These are phyloP conservation scores for Globisporangium camurandrum DNA, from an alignment of 352 stramenopile species.

Conservation along the genomic window DNA sequence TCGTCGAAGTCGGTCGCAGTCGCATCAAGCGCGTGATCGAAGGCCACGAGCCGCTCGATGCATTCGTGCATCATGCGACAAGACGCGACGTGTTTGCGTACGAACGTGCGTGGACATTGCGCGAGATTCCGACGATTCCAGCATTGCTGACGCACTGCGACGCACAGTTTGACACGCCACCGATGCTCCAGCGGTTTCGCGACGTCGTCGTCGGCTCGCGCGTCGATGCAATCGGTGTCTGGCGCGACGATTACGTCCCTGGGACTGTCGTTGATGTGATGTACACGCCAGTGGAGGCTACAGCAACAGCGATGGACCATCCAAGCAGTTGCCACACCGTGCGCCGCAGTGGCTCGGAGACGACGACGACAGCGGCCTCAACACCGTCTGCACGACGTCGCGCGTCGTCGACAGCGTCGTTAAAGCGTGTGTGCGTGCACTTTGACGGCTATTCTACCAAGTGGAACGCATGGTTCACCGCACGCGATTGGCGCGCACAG, in stretches of 20 bases:
- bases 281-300: background rate
- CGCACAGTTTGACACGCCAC: slow-evolving; percentile 6
- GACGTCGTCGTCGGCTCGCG: slow-evolving; percentile 50
- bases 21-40: slow-evolving; percentile 74
- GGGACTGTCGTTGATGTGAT: slow-evolving; percentile 51
- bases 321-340: no score
- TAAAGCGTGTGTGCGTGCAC: slow-evolving; percentile 41
- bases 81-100: slow-evolving; percentile 44
- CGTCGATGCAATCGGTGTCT: slow-evolving; percentile 41
- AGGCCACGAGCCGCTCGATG: slow-evolving; percentile 46
- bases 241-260: slow-evolving; percentile 54
- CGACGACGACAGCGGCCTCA: background rate
- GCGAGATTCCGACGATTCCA: slow-evolving; percentile 45
- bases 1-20: slow-evolving; percentile 58
- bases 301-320: background rate
- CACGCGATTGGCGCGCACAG: slow-evolving; percentile 42
- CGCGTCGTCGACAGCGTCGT: background rate
- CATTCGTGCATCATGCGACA: slow-evolving; percentile 17
- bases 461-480: slow-evolving; percentile 67
- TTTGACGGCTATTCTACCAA: slow-evolving; percentile 68
- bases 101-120: slow-evolving; percentile 58
- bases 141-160: slow-evolving; percentile 12
- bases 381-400: background rate
- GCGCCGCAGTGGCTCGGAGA: background rate
- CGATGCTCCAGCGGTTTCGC: slow-evolving; percentile 18